Base-by-base conservation (phyloP, 2,329 filamentous ascomycete genomes). In the Malbranchea zuffiana region DNA sequence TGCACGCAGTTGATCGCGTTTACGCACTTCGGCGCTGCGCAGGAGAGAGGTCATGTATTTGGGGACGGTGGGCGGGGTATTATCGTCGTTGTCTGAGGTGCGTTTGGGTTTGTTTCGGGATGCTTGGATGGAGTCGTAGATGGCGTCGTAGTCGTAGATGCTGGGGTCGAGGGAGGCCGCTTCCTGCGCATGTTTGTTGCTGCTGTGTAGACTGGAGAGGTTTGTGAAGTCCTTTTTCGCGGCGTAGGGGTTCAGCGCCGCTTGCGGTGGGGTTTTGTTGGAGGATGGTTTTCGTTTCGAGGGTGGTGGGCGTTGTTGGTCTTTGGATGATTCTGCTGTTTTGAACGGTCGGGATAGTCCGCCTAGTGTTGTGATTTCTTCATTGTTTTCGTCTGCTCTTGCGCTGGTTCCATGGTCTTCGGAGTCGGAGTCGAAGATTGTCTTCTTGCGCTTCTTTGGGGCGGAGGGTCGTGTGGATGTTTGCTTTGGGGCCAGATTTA, bases 41-140 rank as follows among this genome's bases (percentile, higher is more conserved):
- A 78, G 61, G 11, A 80, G 56, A 20, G 67, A 67, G 32, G 65
- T 65, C 65, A 80, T 78, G 55, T 79, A 79, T 42, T 73, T 74
- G 0, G 75, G 72, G 29, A 44, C 55, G 16, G 46, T 50, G 15
- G 52, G 47, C 18, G 41, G 19, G 25, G 39, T 20, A 25, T 53
- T 46, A 18, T 41, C 23, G 26, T 41, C 20, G 23, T 44, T 44
- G 7, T 36, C 41, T 4, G 43, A 42, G 4, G 48, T 40, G 13
- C 44, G 18, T 15, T 55, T 53, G 8, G 55, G 47, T 23, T 47
- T 50, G 19, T 45, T 45, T 1, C 54, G 47, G 41, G 62, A 62
- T 10, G 56, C 50, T 33, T 67, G 63, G n/a, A 68, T 52, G 20
- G 58, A 64, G 40, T 69, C 66, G 46, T 69, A 69, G 10, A 66